Percentiles rank a stretch among this genome's conserved stretches.
Evolutionary conservation across 164 flowering plant species (phyloP).

Genomic region (Liriodendron chinense): DNA sequence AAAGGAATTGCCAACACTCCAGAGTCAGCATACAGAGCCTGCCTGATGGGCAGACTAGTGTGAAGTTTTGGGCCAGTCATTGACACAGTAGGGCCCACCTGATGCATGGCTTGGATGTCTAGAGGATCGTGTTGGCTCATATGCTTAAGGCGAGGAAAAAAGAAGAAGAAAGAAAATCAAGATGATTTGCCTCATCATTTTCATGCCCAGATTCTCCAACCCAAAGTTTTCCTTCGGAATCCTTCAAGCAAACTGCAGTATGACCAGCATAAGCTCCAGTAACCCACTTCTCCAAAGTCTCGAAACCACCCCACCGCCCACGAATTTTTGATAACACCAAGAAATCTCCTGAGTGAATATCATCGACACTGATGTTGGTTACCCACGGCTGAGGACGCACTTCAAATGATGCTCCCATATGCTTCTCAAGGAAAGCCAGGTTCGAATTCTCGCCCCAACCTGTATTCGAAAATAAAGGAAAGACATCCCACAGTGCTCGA

Average conservation of each 20-base stretch:
- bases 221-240: constrained; percentile 93
- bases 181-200: constrained; percentile 61
- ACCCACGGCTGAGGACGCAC: constrained; percentile 88
- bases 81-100: neutral
- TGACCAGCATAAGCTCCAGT: constrained; percentile 97
- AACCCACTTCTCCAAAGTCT: constrained; percentile 98
- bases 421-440: constrained; percentile 78
- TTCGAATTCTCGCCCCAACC: constrained; percentile 96
- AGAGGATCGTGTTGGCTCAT: neutral
- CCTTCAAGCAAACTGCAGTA: constrained; percentile 86
- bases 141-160: neutral
- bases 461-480: constrained; percentile 85
- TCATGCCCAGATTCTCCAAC: constrained; percentile 98
- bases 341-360: constrained; percentile 93
- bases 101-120: neutral
- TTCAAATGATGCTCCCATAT: constrained; percentile 82
- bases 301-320: constrained; percentile 99
- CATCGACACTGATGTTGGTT: constrained; percentile 65
- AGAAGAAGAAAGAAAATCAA: neutral
- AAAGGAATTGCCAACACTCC: too few species aligned
- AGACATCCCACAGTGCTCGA: constrained; percentile 91
- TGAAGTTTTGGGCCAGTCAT: neutral
- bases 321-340: constrained; percentile 92
- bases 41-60: neutral
- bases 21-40: too few species aligned